These are phyloP conservation scores for Phoma sp. DNA, from an alignment of 2,329 filamentous ascomycete genomes.

Conservation along the genomic window DNA sequence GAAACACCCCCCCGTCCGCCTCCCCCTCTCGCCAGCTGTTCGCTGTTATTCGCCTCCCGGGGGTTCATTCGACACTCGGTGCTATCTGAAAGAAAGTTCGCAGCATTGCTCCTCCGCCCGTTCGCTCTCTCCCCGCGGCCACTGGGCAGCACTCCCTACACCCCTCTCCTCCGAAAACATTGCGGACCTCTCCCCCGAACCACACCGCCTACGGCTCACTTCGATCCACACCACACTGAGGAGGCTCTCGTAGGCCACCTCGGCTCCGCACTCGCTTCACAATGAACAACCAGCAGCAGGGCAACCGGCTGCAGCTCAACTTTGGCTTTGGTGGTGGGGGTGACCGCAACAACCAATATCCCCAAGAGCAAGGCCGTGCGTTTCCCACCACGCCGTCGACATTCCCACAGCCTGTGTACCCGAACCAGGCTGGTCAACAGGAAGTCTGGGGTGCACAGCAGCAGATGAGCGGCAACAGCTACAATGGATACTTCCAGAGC, in stretches of 20 bases:
- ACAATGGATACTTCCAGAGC: slow-evolving; percentile 60
- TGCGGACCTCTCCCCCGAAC: slow-evolving; percentile 21
- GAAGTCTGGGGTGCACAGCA: slow-evolving; percentile 65
- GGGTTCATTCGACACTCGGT: slow-evolving; percentile 19
- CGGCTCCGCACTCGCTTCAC: slow-evolving; percentile 21
- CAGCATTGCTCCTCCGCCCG: slow-evolving; percentile 16
- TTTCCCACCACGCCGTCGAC: slow-evolving; percentile 84
- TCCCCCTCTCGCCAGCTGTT: slow-evolving; percentile 25
- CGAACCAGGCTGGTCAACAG: slow-evolving; percentile 66
- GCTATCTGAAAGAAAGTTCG: slow-evolving; percentile 26
- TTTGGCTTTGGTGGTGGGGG: slow-evolving; percentile 54
- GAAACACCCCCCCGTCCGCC: slow-evolving; percentile 24
- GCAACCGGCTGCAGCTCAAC: slow-evolving; percentile 60
- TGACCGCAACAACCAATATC: slow-evolving; percentile 49
- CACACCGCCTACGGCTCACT: slow-evolving; percentile 16
- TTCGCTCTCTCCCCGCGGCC: slow-evolving; percentile 19
- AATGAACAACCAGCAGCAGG: slow-evolving; percentile 49
- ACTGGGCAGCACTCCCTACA: slow-evolving; percentile 18
- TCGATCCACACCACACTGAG: slow-evolving; percentile 15
- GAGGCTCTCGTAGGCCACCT: slow-evolving; percentile 8
- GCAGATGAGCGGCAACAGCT: slow-evolving; percentile 50
- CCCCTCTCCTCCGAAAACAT: slow-evolving; percentile 24
- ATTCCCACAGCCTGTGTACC: slow-evolving; percentile 89
- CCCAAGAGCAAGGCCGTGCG: slow-evolving; percentile 56
- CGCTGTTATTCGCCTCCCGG: slow-evolving; percentile 21